A percentile compares a stretch with the other conserved stretches of the same genome.
Conservation (phyloP, 768 basidiomycete genomes). For the Pleurotus pulmonarius region DNA sequence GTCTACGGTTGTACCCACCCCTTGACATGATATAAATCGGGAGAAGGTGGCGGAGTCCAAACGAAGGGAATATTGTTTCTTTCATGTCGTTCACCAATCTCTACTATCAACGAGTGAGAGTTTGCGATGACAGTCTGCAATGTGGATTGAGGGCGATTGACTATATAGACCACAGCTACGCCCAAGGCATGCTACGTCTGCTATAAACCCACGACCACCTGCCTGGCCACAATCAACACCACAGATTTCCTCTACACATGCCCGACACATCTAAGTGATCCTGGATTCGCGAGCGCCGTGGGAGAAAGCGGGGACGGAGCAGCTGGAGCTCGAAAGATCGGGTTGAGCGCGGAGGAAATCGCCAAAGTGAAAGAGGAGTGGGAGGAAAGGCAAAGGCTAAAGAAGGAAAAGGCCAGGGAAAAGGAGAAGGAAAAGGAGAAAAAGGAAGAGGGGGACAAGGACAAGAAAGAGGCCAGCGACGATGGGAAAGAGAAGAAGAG, state of each 20-base stretch:
- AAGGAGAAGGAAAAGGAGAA: conserved; percentile 41
- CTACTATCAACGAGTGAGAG: conserved; percentile 85
- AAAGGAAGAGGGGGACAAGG: conserved; percentile 34
- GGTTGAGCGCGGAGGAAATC: conserved; percentile 65
- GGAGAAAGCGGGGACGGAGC: conserved; percentile 29
- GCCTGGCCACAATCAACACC: conserved; percentile 80
- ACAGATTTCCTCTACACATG: conserved; percentile 88
- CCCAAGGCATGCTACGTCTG: conserved; percentile 77
- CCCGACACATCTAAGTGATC: conserved; percentile 73
- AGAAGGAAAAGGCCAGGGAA: conserved; percentile 50
- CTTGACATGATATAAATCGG: too few relatives aligned
- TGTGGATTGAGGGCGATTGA: neutral
- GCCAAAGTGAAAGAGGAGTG: conserved; percentile 76
- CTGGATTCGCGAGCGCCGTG: conserved; percentile 64
- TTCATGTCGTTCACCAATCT: conserved; percentile 75
- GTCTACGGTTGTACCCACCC: too few relatives aligned
- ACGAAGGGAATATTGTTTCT: too few relatives aligned
- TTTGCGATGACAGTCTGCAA: neutral
- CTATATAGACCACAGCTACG: conserved; percentile 67
- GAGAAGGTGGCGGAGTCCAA: too few relatives aligned
- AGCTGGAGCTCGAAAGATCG: conserved; percentile 31
- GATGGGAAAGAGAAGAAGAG: conserved; percentile 28
- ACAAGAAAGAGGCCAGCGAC: conserved; percentile 22
- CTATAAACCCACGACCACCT: conserved; percentile 74
- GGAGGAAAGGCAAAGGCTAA: conserved; percentile 68